Evolutionary conservation across 441 rosid genomes (phyloP), one percentile per base, ranked within the genome.

Genomic region (Dalechampia spathulata): DNA sequence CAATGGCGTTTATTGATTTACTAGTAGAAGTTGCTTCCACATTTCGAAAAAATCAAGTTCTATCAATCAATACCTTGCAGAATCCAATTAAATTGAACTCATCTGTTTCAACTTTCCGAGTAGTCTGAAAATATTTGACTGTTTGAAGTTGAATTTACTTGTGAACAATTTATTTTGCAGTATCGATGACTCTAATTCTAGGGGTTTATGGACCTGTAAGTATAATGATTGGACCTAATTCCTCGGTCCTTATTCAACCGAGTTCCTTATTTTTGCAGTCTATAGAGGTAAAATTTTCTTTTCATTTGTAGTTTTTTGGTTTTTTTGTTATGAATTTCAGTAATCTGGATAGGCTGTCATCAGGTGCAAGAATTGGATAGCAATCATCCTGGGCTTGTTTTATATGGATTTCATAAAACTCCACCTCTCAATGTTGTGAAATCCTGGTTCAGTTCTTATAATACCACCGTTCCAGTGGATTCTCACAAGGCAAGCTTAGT

Each of bases 251-350:
- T 22, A 20, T 80, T 28, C 67, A 76, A 49, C 82, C 94, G 6
- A 86, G 70, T 61, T 70, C 95, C 28, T n/a, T 85, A 12, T 86
- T 92, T 65, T 89, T 92, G 69, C 82, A 83, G 72, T 63, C 80
- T 51, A 32, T 92, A n/a, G 77, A 80, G 95, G 99, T 92, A 60
- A 64, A 59, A 43, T 58, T 22, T 23, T 44, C 16, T 40, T 66
- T 49, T 45, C 36, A 2, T 37, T 16, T 58, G 36, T 40, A 46
- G 39, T 19, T 48, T 51, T 42, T 52, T 37, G 42, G 14, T 48
- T 49, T 36, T 58, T 51, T 53, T 62, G 11, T 46, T 44, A 16
- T 27, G 20, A 21, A 38, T 23, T 51, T 55, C 15, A 25, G 58
- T 47, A 54, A 70, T 36, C 22, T 56, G 19, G 28, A 26, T 55